Percentiles rank a stretch among this genome's conserved stretches.
phyloP scores from a whole-genome alignment of 306 rosid species.

The Astragalus glycyphyllos region DNA sequence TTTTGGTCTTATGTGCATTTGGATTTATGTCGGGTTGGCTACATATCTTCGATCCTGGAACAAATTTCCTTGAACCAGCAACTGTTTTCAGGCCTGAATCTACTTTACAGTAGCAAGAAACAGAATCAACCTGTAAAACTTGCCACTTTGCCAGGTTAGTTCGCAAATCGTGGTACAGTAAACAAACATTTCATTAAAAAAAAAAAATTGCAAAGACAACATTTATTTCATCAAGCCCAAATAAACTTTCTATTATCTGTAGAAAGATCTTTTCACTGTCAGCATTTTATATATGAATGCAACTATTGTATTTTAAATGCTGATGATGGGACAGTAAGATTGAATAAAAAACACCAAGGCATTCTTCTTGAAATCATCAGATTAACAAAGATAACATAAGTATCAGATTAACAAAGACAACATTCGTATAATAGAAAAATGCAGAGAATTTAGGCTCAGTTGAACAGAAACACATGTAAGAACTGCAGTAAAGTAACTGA shows the following conservation, averaged over 20 bases:
- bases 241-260: neutral
- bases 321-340: constrained; percentile 16
- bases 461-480: constrained; percentile 3
- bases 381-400: constrained; percentile 13
- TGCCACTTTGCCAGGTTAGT: constrained; percentile 43
- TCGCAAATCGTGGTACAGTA: neutral
- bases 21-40: constrained; percentile 96
- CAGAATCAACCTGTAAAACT: constrained; percentile 82
- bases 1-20: constrained; percentile 77
- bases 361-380: neutral
- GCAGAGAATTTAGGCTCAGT: neutral
- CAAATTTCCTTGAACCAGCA: constrained; percentile 91
- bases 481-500: neutral
- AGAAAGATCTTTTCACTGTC: neutral
- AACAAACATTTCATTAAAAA: constrained; percentile 16
- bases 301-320: constrained; percentile 5
- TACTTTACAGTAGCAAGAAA: constrained; percentile 95
- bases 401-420: neutral
- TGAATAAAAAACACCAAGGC: neutral
- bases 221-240: constrained; percentile 1
- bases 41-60: constrained; percentile 90
- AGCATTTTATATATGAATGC: neutral
- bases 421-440: neutral
- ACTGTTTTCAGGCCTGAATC: constrained; percentile 92
- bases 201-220: neutral